A percentile compares a stretch with the other conserved stretches of the same genome.
Evolutionary conservation across 768 basidiomycete genomes (phyloP).

Genomic region (Lyophyllum decastes): DNA sequence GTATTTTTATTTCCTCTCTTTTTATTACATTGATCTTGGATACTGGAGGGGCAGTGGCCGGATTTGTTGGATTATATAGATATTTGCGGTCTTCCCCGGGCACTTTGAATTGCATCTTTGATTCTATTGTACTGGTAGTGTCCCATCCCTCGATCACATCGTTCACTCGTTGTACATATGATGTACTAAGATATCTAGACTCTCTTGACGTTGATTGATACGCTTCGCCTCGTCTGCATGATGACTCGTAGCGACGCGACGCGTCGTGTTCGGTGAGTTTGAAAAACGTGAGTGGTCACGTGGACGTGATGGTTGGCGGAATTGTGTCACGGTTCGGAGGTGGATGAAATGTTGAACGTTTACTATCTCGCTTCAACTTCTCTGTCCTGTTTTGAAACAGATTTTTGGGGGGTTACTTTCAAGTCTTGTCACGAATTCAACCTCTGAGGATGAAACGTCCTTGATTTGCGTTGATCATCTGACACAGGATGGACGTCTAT

Average conservation of each 20-base stretch:
- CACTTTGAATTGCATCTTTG: background rate
- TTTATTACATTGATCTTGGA: constrained; percentile 4
- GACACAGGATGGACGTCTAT: background rate
- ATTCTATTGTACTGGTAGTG: constrained; percentile 9
- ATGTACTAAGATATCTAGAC: background rate
- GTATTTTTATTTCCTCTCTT: constrained; percentile 12
- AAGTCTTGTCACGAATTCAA: no score
- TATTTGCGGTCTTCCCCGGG: background rate
- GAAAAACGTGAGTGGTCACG: constrained; percentile 22
- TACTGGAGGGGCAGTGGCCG: background rate
- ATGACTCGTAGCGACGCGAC: constrained; percentile 7
- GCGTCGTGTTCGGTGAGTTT: background rate
- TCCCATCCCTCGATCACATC: background rate
- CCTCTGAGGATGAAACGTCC: background rate
- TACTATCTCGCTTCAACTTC: background rate
- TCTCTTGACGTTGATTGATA: background rate
- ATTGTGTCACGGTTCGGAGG: background rate
- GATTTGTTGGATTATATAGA: constrained; percentile 8
- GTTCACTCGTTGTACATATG: background rate
- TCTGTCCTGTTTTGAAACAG: no score
- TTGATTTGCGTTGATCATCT: constrained; percentile 4
- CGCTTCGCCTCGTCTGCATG: background rate
- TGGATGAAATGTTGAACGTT: background rate
- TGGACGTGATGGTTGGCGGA: constrained; percentile 24
- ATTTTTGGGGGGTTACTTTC: no score